These are phyloP conservation scores for Brassica napus DNA, from an alignment of 345 rosid genomes.

Conservation along the genomic window Da-Ae NC_063447.1:58473001-58473500, in stretches of 20 bases:
- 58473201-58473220: neutral
- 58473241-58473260: neutral
- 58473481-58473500: neutral
- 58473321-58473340: neutral
- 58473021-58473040: constrained; percentile 28
- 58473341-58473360: neutral
- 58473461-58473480: constrained; percentile 2
- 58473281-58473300: neutral
- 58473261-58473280: neutral
- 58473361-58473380: neutral
- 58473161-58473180: neutral
- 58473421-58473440: neutral
- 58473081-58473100: neutral
- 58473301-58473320: neutral
- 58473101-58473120: neutral
- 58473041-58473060: constrained; percentile 10
- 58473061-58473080: neutral
- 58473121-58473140: neutral
- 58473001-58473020: no score
- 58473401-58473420: neutral
- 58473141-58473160: neutral
- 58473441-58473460: neutral
- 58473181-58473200: neutral
- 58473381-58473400: neutral
- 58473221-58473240: neutral